Evolutionary conservation across 805 yeast species (phyloP).

Genomic region (Yamadazyma takamatsuzukensis): DNA sequence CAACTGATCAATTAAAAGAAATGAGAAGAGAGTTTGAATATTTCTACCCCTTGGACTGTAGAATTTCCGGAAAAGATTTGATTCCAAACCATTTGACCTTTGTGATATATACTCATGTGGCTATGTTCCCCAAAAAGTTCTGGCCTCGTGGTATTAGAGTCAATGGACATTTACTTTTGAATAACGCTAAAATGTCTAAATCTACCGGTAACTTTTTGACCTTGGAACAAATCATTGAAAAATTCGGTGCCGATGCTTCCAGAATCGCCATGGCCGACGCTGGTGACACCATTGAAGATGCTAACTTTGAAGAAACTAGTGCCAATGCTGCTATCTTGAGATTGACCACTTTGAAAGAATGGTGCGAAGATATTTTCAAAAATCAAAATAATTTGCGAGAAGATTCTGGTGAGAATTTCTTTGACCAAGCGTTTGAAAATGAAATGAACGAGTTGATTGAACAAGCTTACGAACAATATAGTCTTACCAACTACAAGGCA

Average conservation of each 20-base stretch:
- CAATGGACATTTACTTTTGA: slow-evolving; percentile 92
- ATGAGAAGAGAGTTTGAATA: slow-evolving; percentile 94
- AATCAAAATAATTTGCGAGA: slow-evolving; percentile 45
- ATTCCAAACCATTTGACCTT: slow-evolving; percentile 96
- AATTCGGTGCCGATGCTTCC: slow-evolving; percentile 96
- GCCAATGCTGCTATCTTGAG: slow-evolving; percentile 98
- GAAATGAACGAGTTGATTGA: slow-evolving; percentile 85
- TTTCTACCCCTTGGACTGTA: slow-evolving; percentile 91
- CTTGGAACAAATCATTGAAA: slow-evolving; percentile 73
- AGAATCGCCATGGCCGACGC: slow-evolving; percentile 98
- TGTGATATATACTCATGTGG: slow-evolving; percentile 89
- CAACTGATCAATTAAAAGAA: slow-evolving; percentile 59
- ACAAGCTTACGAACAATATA: slow-evolving; percentile 68
- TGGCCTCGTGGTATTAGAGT: slow-evolving; percentile 96
- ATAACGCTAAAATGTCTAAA: slow-evolving; percentile 97
- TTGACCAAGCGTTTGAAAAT: slow-evolving; percentile 86
- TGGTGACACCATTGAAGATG: slow-evolving; percentile 96
- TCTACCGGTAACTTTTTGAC: slow-evolving; percentile 97
- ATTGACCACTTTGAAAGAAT: slow-evolving; percentile 85
- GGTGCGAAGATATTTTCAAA: slow-evolving; percentile 79
- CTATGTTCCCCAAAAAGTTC: slow-evolving; percentile 81
- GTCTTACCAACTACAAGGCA: slow-evolving; percentile 72
- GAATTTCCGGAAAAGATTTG: slow-evolving; percentile 94
- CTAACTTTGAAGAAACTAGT: slow-evolving; percentile 92
- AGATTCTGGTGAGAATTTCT: slow-evolving; percentile 56